These are phyloP conservation scores for Liquidambar formosana DNA, from an alignment of 164 flowering plant genomes.

Conservation along the genomic window DNA sequence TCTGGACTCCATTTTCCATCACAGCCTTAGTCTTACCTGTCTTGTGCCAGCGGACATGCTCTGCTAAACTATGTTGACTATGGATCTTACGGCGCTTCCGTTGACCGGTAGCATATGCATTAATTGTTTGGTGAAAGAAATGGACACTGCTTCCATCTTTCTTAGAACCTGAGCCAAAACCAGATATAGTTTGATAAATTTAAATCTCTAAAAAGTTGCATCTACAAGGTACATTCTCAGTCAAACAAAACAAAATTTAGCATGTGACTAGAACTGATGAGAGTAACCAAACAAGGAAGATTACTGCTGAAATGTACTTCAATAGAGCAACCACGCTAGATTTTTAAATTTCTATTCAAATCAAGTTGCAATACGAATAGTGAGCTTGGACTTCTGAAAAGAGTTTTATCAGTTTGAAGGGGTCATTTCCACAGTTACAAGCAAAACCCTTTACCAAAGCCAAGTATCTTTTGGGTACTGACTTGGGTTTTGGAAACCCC, in stretches of 20 bases:
- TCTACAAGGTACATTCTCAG: not conserved
- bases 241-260: not conserved
- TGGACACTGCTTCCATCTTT: constrained; percentile 80
- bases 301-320: not conserved
- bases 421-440: no score
- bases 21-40: constrained; percentile 86
- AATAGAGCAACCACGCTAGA: not conserved
- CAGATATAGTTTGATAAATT: not conserved
- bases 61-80: constrained; percentile 26
- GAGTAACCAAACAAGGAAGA: not conserved
- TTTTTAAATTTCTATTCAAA: not conserved
- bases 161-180: constrained; percentile 61
- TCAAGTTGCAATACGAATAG: not conserved
- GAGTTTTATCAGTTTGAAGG: not conserved
- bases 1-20: constrained; percentile 62
- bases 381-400: not conserved
- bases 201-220: not conserved
- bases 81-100: constrained; percentile 86
- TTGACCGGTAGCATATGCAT: constrained; percentile 86
- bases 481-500: no score
- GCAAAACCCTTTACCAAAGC: no score
- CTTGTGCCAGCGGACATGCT: constrained; percentile 91
- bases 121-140: constrained; percentile 71
- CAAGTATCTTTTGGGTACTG: no score
- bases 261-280: not conserved